Conservation (phyloP, 257 asterid genomes). For the Petrea volubilis region DNA sequence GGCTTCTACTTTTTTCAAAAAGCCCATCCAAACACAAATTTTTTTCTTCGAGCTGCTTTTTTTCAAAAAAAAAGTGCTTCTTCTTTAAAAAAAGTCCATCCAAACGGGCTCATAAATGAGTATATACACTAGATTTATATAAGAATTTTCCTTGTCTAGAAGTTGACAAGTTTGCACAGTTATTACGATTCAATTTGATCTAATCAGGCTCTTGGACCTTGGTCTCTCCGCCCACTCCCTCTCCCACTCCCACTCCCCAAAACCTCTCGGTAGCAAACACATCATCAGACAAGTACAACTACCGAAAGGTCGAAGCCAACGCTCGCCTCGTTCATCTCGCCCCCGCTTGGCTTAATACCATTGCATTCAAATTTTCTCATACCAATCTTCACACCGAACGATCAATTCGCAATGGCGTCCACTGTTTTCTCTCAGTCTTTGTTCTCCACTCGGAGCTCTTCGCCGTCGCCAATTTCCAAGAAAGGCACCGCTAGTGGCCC, state of each 20-base stretch:
- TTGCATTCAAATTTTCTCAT: neutral
- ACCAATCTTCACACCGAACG: neutral
- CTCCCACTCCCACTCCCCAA: neutral
- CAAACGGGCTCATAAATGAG: too few species aligned
- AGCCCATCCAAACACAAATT: too few species aligned
- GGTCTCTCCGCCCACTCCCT: neutral
- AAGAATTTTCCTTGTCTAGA: too few species aligned
- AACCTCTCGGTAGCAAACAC: neutral
- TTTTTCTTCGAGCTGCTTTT: too few species aligned
- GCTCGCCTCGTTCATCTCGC: conserved; percentile 10
- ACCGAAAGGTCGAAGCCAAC: neutral
- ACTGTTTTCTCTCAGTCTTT: conserved; percentile 53
- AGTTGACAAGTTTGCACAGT: too few species aligned
- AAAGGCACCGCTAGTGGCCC: conserved; percentile 22
- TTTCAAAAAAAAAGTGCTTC: too few species aligned
- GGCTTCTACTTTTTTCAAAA: too few species aligned
- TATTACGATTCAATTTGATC: too few species aligned
- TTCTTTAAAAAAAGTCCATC: too few species aligned
- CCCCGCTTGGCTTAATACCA: neutral
- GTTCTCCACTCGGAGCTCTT: conserved; percentile 47
- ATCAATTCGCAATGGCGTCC: conserved; percentile 60
- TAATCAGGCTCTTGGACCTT: too few species aligned
- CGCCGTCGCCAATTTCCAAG: conserved; percentile 30
- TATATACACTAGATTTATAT: too few species aligned
- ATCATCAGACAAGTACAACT: neutral